Conservation (phyloP, 352 stramenopile species). For the Pythium pectinolyticum region DNA sequence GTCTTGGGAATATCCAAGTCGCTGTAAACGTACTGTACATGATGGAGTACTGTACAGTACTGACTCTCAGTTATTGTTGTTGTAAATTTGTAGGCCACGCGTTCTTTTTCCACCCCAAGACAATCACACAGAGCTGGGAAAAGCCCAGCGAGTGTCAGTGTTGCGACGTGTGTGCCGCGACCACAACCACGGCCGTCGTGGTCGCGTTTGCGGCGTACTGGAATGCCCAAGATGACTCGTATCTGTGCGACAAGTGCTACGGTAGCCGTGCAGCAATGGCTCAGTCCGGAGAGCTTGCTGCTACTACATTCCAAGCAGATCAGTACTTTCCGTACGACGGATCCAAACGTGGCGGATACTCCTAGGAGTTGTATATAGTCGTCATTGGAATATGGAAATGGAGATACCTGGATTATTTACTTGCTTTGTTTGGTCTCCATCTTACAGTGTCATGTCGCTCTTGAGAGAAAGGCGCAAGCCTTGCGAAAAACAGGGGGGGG, state of each 20-base stretch:
- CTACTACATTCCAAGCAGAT: conserved; percentile 19
- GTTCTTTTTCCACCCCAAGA: conserved; percentile 71
- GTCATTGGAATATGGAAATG: background rate
- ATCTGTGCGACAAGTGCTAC: conserved; percentile 43
- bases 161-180: conserved; percentile 35
- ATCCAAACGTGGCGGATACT: conserved; percentile 36
- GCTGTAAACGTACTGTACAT: background rate
- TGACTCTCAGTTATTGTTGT: background rate
- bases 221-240: conserved; percentile 44
- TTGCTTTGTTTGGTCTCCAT: conserved; percentile 4
- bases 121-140: conserved; percentile 60
- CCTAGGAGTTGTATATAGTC: background rate
- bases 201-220: conserved; percentile 51
- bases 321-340: conserved; percentile 52
- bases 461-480: too few species aligned
- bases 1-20: too few species aligned
- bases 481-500: too few species aligned
- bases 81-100: conserved; percentile 33
- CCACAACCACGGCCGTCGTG: background rate
- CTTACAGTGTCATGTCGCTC: too few species aligned
- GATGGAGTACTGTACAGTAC: too few species aligned
- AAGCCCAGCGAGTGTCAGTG: conserved; percentile 50
- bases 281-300: background rate
- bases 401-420: conserved; percentile 1
- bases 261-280: conserved; percentile 13